Evolutionary conservation across 768 basidiomycete genomes (phyloP), one percentile per base, ranked within the genome.

Genomic region (Amanita pseudoporphyria): DNA sequence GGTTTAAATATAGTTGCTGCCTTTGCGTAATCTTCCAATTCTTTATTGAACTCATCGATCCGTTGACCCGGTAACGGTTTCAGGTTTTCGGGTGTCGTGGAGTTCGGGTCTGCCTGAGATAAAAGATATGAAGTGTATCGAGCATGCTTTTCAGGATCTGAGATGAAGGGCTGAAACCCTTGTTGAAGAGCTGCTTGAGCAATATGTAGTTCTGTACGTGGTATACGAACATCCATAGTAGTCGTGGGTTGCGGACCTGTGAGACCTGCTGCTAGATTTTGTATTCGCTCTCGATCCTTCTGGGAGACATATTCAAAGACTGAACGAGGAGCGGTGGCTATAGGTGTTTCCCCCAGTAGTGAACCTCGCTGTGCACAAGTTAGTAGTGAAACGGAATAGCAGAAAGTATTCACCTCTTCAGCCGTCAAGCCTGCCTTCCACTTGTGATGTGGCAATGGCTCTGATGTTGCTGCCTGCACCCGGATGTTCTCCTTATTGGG

Each of bases 271-370:
- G 76, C 62, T 22, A 87, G 75, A 24, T 73, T 74, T 58, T 82
- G 73, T 13, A 99, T 73, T 5, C 94, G 82, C 52, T 96, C 93
- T 49, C 81, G 78, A 58, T 95, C 91, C 58, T 93, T 94, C 55
- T 85, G 79, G 0, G 96, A 95, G 62, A 98, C 80, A 62, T 82
- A 98, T 39, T 98, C 94, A 62, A 95, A 97, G 13, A 99, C 79
- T 0, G 95, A 97, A 9, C 81, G 80, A 1, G 87, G 78, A 12
- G 75, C 77, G 3, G 81, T 66, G 9, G 81, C 74, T 9, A 88
- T 70, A 9, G 80, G 80, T 9, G 78, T 78, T 65, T 98, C 96
- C 47, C 94, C 94, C n/a, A n/a, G n/a, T n/a, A 86, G 71, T 1
- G 74, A 67, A 22, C 92, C 95, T 45, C 96, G 78, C 93, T 97